Conservation (phyloP, 2,329 filamentous ascomycete species). For the Dactylellina cionopaga region DNA sequence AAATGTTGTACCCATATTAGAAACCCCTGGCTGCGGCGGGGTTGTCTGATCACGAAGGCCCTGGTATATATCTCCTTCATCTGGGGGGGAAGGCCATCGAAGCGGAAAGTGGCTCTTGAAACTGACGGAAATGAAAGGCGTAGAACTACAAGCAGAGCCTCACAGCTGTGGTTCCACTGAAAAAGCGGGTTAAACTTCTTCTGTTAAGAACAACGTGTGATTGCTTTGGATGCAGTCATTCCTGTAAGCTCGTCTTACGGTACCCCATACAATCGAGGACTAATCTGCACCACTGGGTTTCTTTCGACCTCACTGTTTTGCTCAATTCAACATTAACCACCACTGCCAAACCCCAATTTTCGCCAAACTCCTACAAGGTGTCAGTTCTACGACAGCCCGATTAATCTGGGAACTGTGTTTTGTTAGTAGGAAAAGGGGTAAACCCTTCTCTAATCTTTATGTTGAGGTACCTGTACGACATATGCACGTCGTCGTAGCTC, state of each 20-base stretch:
- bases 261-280: too few relatives aligned
- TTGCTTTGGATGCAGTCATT: not conserved
- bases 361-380: too few relatives aligned
- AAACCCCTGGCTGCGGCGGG: slow-evolving; percentile 9
- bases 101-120: not conserved
- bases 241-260: slow-evolving; percentile 12
- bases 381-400: too few relatives aligned
- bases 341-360: too few relatives aligned
- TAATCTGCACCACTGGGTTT: not conserved
- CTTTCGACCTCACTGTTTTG: not conserved
- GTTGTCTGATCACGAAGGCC: not conserved
- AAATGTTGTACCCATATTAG: slow-evolving; percentile 1
- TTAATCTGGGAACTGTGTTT: too few relatives aligned
- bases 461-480: too few relatives aligned
- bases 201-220: too few relatives aligned
- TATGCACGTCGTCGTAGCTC: too few relatives aligned
- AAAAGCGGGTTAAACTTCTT: slow-evolving; percentile 16
- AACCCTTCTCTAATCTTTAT: too few relatives aligned
- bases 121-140: not conserved
- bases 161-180: not conserved
- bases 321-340: too few relatives aligned
- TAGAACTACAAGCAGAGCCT: not conserved
- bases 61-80: not conserved
- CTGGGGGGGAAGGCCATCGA: slow-evolving; percentile 11
- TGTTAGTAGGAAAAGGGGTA: too few relatives aligned